phyloP scores from a whole-genome alignment of 148 eudicot genomes.

The Rhododendron griersonianum region DNA sequence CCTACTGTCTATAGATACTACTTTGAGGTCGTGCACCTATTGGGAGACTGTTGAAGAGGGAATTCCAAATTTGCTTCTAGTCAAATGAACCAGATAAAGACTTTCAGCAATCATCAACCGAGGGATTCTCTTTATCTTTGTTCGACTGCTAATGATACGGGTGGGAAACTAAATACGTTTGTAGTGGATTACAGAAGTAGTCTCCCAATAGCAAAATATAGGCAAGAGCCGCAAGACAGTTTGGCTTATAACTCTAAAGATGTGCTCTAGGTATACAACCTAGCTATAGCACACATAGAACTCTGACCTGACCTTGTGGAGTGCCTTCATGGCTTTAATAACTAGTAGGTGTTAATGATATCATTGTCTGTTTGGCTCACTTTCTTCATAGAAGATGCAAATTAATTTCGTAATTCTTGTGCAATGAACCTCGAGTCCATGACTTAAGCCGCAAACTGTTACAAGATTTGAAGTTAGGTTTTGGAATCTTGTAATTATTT shows the following conservation, averaged over 20 bases:
- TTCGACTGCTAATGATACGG: background rate
- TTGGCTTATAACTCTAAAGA: background rate
- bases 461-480: background rate
- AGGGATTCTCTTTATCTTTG: background rate
- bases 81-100: background rate
- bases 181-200: no score
- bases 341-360: no score
- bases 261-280: background rate
- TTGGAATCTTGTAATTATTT: background rate
- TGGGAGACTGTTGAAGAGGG: background rate
- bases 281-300: background rate
- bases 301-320: background rate
- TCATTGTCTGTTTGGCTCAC: background rate
- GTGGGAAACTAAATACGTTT: no score
- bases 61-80: background rate
- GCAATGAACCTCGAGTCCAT: background rate
- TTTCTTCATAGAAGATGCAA: background rate
- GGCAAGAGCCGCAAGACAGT: background rate
- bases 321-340: background rate
- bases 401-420: background rate
- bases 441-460: background rate
- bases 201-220: background rate
- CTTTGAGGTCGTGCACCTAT: background rate
- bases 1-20: background rate
- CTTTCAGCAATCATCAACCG: background rate